phyloP scores from a whole-genome alignment of 805 yeast genomes.

The Metschnikowia noctiluminum region DNA sequence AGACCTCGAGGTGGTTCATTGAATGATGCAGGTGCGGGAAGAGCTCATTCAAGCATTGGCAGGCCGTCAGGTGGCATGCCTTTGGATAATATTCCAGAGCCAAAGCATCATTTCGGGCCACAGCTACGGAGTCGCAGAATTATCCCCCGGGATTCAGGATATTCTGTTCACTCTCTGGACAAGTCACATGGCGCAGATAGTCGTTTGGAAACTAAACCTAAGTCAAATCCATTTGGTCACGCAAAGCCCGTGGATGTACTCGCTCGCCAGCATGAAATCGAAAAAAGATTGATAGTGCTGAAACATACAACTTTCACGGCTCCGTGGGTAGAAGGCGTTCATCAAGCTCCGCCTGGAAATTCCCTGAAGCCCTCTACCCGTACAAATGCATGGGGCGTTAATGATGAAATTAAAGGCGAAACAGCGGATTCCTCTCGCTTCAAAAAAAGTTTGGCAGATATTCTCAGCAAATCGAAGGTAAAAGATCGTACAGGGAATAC shows the following conservation, averaged over 20 bases:
- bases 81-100: conserved; percentile 10
- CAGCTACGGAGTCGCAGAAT: conserved; percentile 5
- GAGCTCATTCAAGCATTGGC: conserved; percentile 7
- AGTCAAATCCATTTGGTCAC: conserved; percentile 72
- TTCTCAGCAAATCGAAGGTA: conserved; percentile 28
- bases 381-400: background rate
- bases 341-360: background rate
- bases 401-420: background rate
- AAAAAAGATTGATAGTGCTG: conserved; percentile 22
- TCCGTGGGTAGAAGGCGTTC: conserved; percentile 5
- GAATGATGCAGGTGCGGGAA: conserved; percentile 9
- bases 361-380: background rate
- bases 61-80: conserved; percentile 16
- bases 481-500: conserved; percentile 16
- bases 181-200: background rate
- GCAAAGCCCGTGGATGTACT: conserved; percentile 84
- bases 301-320: conserved; percentile 35
- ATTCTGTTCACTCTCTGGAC: background rate
- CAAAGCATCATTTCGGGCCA: conserved; percentile 6
- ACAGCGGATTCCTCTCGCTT: conserved; percentile 1
- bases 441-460: conserved; percentile 39
- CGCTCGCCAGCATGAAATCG: conserved; percentile 61
- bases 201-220: conserved; percentile 22
- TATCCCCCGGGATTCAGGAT: background rate
- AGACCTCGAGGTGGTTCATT: conserved; percentile 13